Conservation (phyloP, 495 filamentous ascomycete genomes). For the Neurospora sp. region DNA sequence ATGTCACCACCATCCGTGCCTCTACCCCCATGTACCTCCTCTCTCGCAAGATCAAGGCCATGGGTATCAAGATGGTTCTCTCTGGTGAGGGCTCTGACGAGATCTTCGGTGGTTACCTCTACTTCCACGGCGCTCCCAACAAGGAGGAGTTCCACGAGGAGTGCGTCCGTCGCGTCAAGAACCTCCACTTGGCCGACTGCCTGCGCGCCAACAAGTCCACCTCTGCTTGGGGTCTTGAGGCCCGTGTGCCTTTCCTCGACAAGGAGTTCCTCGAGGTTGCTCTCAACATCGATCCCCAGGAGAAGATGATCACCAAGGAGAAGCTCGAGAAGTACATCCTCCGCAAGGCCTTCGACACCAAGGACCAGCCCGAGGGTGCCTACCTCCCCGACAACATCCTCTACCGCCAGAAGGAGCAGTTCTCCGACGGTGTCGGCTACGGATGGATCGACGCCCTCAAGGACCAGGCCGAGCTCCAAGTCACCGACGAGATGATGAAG, state of each 20-base stretch:
- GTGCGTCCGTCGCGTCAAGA: constrained; percentile 84
- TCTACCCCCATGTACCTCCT: constrained; percentile 98
- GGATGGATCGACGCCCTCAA: constrained; percentile 98
- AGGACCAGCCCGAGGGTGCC: constrained; percentile 65
- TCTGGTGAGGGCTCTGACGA: constrained; percentile 95
- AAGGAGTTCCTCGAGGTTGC: constrained; percentile 84
- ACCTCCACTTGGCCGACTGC: constrained; percentile 91
- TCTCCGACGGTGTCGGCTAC: constrained; percentile 96
- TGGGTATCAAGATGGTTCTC: constrained; percentile 99
- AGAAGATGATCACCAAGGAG: constrained; percentile 90
- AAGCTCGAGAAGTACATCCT: constrained; percentile 95
- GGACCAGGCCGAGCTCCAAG: constrained; percentile 76
- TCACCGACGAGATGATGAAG: constrained; percentile 94
- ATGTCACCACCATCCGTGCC: constrained; percentile 96
- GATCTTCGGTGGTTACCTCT: constrained; percentile 96
- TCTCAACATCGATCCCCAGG: constrained; percentile 86
- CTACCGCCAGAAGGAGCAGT: constrained; percentile 99
- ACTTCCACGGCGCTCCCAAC: constrained; percentile 91
- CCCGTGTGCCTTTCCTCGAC: constrained; percentile 95
- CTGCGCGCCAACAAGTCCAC: constrained; percentile 98
- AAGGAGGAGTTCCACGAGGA: constrained; percentile 88
- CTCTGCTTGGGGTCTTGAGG: constrained; percentile 96
- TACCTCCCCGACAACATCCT: constrained; percentile 94
- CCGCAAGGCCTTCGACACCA: constrained; percentile 92
- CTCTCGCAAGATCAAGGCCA: constrained; percentile 95